phyloP scores from a whole-genome alignment of 2,329 filamentous ascomycete species.

The Neurospora sp. region DNA sequence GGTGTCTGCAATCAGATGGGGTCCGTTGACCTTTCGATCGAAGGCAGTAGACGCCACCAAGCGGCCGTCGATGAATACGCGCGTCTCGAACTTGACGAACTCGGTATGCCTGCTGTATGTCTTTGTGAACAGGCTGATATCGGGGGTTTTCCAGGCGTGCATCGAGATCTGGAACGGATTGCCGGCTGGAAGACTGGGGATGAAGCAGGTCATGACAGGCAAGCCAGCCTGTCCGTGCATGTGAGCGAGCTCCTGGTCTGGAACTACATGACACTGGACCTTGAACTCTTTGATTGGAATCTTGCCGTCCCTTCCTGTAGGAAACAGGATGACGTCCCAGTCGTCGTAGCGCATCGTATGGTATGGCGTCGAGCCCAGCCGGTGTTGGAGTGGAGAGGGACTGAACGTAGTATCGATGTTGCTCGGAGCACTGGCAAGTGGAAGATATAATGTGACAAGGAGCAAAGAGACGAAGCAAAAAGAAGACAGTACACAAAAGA shows the following conservation, averaged over 20 bases:
- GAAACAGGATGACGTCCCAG: slow-evolving; percentile 81
- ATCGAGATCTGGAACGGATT: slow-evolving; percentile 62
- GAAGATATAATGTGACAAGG: slow-evolving; percentile 1
- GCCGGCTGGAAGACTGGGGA: slow-evolving; percentile 52
- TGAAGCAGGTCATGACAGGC: slow-evolving; percentile 63
- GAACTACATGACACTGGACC: slow-evolving; percentile 63
- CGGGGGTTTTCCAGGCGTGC: slow-evolving; percentile 60
- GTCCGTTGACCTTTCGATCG: slow-evolving; percentile 39
- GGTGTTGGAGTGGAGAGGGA: background rate
- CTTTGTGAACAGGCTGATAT: slow-evolving; percentile 46
- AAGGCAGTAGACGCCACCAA: slow-evolving; percentile 52
- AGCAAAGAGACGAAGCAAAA: slow-evolving; percentile 1
- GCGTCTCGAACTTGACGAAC: slow-evolving; percentile 51
- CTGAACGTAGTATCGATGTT: background rate
- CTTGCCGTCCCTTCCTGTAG: slow-evolving; percentile 45
- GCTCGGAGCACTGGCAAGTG: background rate
- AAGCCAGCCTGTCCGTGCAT: slow-evolving; percentile 38
- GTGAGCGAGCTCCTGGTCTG: slow-evolving; percentile 43
- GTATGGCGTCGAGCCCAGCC: background rate
- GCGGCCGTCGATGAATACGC: slow-evolving; percentile 59
- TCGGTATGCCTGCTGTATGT: slow-evolving; percentile 47
- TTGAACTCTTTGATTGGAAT: slow-evolving; percentile 75
- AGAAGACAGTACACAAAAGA: background rate
- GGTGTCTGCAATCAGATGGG: slow-evolving; percentile 36
- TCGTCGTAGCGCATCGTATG: slow-evolving; percentile 67